These are phyloP conservation scores for Fistulinella staudtii DNA, from an alignment of 1,284 basidiomycete genomes.

Conservation along the genomic window DNA sequence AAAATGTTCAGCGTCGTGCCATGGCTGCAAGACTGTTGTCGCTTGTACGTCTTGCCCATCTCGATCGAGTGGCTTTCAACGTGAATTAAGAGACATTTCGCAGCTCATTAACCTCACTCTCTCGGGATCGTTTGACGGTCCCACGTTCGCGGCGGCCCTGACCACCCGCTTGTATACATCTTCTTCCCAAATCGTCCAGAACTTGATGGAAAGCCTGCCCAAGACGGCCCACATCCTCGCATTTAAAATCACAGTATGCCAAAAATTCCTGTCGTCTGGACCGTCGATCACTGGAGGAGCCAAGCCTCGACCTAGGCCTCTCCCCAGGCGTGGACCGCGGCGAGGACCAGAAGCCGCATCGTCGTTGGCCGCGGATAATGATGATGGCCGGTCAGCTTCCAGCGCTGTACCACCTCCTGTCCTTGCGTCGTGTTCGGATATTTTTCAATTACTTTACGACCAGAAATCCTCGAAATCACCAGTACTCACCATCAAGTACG, in stretches of 20 bases:
- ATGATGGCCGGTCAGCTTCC: conserved; percentile 13
- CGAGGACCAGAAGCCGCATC: conserved; percentile 6
- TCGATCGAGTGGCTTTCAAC: background rate
- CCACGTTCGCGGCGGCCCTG: conserved; percentile 47
- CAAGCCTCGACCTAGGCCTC: conserved; percentile 32
- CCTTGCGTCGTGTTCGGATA: conserved; percentile 12
- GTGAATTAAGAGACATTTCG: conserved; percentile 1
- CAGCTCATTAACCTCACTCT: conserved; percentile 56
- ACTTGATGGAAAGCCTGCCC: conserved; percentile 42
- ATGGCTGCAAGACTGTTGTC: conserved; percentile 51
- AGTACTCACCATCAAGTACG: conserved; percentile 38
- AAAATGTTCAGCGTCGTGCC: conserved; percentile 36
- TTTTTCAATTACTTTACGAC: conserved; percentile 21
- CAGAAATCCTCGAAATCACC: conserved; percentile 25
- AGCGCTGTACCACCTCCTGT: conserved; percentile 15
- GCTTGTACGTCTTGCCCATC: conserved; percentile 38
- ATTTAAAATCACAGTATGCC: conserved; percentile 51
- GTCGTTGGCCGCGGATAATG: conserved; percentile 9
- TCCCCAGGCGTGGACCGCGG: conserved; percentile 29
- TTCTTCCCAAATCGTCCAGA: conserved; percentile 32
- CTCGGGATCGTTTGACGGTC: conserved; percentile 45
- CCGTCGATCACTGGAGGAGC: conserved; percentile 12
- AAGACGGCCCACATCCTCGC: conserved; percentile 36
- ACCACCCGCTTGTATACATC: conserved; percentile 43
- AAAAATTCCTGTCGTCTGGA: conserved; percentile 37